These are phyloP conservation scores for Saturnispora saitoi DNA, from an alignment of 805 yeast genomes.

Conservation along the genomic window DNA sequence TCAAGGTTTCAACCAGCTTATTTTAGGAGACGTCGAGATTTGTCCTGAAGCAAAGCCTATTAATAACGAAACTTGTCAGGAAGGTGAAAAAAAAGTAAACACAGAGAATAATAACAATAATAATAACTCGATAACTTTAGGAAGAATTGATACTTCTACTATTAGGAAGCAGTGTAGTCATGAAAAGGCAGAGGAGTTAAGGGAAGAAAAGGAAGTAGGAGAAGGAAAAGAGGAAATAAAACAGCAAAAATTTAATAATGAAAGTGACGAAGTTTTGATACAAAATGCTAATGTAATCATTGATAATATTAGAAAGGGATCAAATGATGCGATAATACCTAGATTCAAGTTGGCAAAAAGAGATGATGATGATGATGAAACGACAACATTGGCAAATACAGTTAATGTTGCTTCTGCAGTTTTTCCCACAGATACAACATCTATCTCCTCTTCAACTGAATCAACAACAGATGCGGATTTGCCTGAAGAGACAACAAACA, in stretches of 20 bases:
- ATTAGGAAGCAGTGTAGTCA: not conserved
- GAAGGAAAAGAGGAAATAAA: not conserved
- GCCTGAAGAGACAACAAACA: no score
- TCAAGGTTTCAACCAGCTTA: no score
- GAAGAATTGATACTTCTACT: not conserved
- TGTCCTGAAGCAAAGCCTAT: no score
- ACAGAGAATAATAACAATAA: no score
- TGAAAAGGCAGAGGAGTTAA: not conserved
- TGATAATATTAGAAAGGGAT: slow-evolving; percentile 17
- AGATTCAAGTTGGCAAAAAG: slow-evolving; percentile 21
- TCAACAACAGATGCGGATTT: no score
- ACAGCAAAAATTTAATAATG: no score
- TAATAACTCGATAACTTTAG: no score
- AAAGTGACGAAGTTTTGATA: not conserved
- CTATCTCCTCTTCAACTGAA: slow-evolving; percentile 1
- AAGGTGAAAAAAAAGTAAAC: no score
- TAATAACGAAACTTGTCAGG: no score
- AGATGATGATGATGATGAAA: slow-evolving; percentile 10
- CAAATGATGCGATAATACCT: slow-evolving; percentile 24
- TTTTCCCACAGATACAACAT: slow-evolving; percentile 10
- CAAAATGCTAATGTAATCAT: slow-evolving; percentile 17
- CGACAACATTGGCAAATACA: not conserved
- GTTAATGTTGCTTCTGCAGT: not conserved
- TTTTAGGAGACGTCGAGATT: no score
- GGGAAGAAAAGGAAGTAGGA: not conserved